Evolutionary conservation across 768 basidiomycete species (phyloP), one percentile per base, ranked within the genome.

Genomic region (Termitomyces sp.): DNA sequence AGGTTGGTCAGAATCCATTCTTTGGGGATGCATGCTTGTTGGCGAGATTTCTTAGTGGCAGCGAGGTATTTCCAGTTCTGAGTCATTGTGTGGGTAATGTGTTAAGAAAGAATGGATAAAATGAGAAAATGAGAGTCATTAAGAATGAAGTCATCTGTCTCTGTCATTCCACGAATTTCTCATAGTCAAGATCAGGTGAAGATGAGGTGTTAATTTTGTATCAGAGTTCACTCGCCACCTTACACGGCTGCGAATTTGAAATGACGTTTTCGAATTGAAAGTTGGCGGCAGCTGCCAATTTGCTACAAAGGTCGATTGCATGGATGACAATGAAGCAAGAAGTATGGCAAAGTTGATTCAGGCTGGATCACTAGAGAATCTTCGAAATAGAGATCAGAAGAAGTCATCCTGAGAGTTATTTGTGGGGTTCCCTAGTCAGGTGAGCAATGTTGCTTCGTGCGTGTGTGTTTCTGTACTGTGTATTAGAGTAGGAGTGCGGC

Each of bases 1-100:
- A 72, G 69, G 36, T 74, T 65, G 6, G 67, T 60, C 47, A 87
- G 71, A 42, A 81, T 62, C 89, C 89, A 92, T 51, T 83, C 82
- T 55, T 76, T 71, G 0, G 90, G 90, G 36, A 90, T 85, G 1
- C 77, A 69, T 3, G 77, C 78, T 20, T 72, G 67, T 65, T 88
- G 88, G 36, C 73, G 71, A 16, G 54, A 65, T 61, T 76, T 80
- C 70, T 88, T 88, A 51, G 82, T 80, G 3, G 74, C 72, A 36
- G 75, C 80, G 8, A 85, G 73, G 24, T 77, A 70, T 64, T 74
- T 70, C 88, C 88, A 89, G 45, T 64, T 58, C 33, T 66, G 63
- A 32, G 66, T 26, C 70, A 74, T 74, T 43, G 28, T 32, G n/a
- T 24, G 32, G 3, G 7, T 2, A 9, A 33, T 16, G 14, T 6